Base-by-base conservation (phyloP, 306 rosid genomes). In the Cicer cuneatum region DNA sequence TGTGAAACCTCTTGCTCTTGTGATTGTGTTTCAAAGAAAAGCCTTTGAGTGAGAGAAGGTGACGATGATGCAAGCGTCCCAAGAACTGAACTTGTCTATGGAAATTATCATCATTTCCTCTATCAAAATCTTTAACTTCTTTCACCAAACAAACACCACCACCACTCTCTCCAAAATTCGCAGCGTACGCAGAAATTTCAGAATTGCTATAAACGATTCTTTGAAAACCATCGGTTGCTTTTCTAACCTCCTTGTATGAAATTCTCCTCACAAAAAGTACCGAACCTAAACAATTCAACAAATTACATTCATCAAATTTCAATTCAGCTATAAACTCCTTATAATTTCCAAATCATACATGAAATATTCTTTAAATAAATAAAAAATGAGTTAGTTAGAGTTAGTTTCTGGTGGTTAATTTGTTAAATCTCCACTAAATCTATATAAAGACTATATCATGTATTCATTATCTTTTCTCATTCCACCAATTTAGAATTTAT, bases 41-140 rank as follows among this genome's bases (percentile, higher is more conserved):
- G 48, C 96, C 98, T 69, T 76, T 86, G 48, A 91, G 96, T 18
- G 90, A 83, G 54, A 93, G 96, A 81, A 93, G 87, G 78, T 93
- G 98, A 58, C 97, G 97, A 78, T 93, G 98, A 80, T 90, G 97
- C 89, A 93, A 83, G 38, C 91, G 89, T 46, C 91, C 93, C 77
- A 93, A 81, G 79, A 86, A 88, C 65, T 93, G 96, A 40, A 93
- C 90, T 73, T 93, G 89, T 40, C 80, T 82, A 78, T 43, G 81
- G 83, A 93, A 93, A 71, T 33, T 74, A 39, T 84, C 88, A 24
- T 83, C 87, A 38, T 82, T 75, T 56, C 62, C 83, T 68, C 83
- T 87, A 51, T 77, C 82, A 69, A 71, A 80, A 66, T 62, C 90
- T 70, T 80, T 83, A 57, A 83, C 68, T 80, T 93, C 98, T 83